Base-by-base conservation (phyloP, 1,284 basidiomycete genomes). In the Blastosporella zonata region DNA sequence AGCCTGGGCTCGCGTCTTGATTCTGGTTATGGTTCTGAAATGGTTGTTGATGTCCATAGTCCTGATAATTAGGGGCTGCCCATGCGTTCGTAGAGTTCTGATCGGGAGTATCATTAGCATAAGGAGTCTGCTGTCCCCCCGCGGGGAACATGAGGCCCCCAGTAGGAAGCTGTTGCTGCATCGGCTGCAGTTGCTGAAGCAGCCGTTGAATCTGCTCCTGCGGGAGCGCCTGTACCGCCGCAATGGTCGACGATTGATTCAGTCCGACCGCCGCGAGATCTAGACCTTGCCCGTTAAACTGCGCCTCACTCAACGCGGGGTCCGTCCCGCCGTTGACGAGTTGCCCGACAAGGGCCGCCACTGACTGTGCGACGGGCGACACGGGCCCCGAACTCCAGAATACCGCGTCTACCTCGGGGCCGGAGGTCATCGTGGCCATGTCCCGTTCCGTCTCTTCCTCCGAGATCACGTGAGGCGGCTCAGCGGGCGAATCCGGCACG, bases 401-500 rank as follows among this genome's bases (percentile, higher is more conserved):
- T 47, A 84, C 61, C 31, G 72, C 67, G 56, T 90, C 86, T 49
- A 78, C 74, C 42, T 87, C 84, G 15, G 78, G 70, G 20, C 88
- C 87, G 29, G 78, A 73, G 21, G 80, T 75, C 86, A 91, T 90
- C 43, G 67, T 60, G 59, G 74, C 75, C 55, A 79, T 74, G 39
- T 78, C 73, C 59, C 67, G 72, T 64, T 90, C 85, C 53, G 81
- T 72, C 59, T 87, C 81, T 53, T 85, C 86, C 57, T 86, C 84
- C 34, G 76, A 62, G 55, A 87, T 75, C 59, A 75, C 71, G 50
- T 65, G 64, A 15, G 74, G 59, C n/a, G 83, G 81, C 65, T 90
- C 88, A 28, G 75, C 76, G n/a, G 89, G 85, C 49, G 82, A 77
- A 43, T 88, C 84, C 18, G 89, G 88, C 59, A 90, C 84, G 55